Evolutionary conservation across 306 rosid genomes (phyloP).

Genomic region (Astragalus glycyphyllos): DNA sequence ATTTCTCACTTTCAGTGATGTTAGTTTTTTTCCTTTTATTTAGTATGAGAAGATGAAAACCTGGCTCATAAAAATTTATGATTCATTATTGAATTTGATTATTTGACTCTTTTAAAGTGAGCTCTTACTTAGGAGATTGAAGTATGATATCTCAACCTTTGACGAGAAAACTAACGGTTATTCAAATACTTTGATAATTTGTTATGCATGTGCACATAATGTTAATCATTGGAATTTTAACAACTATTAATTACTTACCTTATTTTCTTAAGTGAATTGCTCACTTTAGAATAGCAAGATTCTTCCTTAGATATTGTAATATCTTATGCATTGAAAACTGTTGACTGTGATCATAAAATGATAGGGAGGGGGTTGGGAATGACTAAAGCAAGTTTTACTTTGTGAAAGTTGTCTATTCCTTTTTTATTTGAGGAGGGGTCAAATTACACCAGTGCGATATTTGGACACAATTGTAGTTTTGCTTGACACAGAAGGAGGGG

Average conservation of each 20-base stretch:
- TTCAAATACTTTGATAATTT: not conserved
- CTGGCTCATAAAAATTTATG: conserved; percentile 1
- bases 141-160: not conserved
- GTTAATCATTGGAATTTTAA: not conserved
- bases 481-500: too few relatives aligned
- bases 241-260: not conserved
- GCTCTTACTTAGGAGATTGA: not conserved
- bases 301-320: conserved; percentile 10
- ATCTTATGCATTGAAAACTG: conserved; percentile 16
- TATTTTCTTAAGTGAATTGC: not conserved
- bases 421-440: conserved; percentile 11
- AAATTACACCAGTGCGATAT: too few relatives aligned
- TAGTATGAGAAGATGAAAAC: conserved; percentile 24
- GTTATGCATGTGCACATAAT: not conserved
- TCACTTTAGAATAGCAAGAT: not conserved
- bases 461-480: too few relatives aligned
- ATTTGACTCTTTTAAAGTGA: not conserved
- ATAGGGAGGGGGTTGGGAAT: conserved; percentile 14
- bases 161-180: not conserved
- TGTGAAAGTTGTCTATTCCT: conserved; percentile 16
- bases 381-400: conserved; percentile 21
- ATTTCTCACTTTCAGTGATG: conserved; percentile 20
- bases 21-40: conserved; percentile 1
- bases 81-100: not conserved
- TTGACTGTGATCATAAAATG: not conserved